Base-by-base conservation (phyloP, 1,284 basidiomycete genomes). In the Cutaneotrichosporon dermatis region DNA sequence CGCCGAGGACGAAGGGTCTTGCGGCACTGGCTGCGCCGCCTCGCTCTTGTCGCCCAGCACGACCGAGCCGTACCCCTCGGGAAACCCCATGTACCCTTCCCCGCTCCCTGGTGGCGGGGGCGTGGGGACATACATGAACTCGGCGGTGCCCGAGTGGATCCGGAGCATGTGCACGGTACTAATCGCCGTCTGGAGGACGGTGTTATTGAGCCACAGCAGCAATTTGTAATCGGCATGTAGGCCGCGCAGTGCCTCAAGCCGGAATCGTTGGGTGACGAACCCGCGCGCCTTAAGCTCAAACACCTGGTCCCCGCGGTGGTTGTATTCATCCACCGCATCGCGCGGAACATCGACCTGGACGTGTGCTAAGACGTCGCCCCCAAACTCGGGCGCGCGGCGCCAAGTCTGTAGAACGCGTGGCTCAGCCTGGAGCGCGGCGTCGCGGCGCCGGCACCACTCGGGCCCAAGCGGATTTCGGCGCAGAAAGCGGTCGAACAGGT, bases 161-260 rank as follows among this genome's bases (percentile, higher is more conserved):
- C 74, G 68, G 6, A 76, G 67, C 68, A 73, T 72, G 62, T 78
- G 74, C 2, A 76, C 58, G 6, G 68, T 63, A 0, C 73, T 74
- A 0, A 68, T 55, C 10, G 69, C 72, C 0, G 75, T 78, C 58
- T 71, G 65, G 15, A 77, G 67, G 4, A 76, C 71, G 3, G 71
- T 49, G 34, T 13, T 36, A 12, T 67, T 75, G 12, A 76, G 46
- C 73, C 73, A 76, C 54, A 67, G 67, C 2, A 75, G 53, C 4
- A 77, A 55, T 9, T 71, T 71, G 8, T 52, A 44, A n/a, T 58
- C 51, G 50, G 15, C 15, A 9, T 37, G 16, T 5, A n/a, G 37
- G 34, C 12, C 10, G 39, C 12, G 12, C 45, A 61, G 43, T 60
- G 75, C 72, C 52, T 75, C 72, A 12, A 12, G 9, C 2, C 34